A percentile compares a stretch with the other conserved stretches of the same genome.
Evolutionary conservation across 495 filamentous ascomycete genomes (phyloP).

Genomic region (Penicillium fimorum): DNA sequence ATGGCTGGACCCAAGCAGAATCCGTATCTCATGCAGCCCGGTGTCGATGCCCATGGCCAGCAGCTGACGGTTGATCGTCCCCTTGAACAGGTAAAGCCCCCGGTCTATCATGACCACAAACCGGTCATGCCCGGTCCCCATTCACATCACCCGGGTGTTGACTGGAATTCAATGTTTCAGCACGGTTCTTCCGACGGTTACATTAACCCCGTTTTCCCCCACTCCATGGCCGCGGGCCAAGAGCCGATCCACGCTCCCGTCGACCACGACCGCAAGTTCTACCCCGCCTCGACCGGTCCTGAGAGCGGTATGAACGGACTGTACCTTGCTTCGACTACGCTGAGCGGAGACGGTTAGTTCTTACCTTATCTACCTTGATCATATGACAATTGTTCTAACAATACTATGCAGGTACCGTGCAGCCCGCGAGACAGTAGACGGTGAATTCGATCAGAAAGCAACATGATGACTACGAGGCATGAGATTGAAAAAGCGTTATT

Average conservation of each 20-base stretch:
- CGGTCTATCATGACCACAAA: slow-evolving; percentile 43
- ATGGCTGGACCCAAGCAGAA: slow-evolving; percentile 49
- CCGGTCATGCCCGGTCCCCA: slow-evolving; percentile 45
- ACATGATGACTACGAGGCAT: slow-evolving; percentile 13
- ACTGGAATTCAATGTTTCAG: slow-evolving; percentile 75
- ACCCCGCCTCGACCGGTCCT: slow-evolving; percentile 44
- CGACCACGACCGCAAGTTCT: slow-evolving; percentile 47
- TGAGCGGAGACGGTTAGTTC: slow-evolving; percentile 48
- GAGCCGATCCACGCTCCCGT: slow-evolving; percentile 48
- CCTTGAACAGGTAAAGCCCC: slow-evolving; percentile 52
- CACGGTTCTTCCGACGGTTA: slow-evolving; percentile 61
- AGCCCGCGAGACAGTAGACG: slow-evolving; percentile 46
- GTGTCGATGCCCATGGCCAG: slow-evolving; percentile 43
- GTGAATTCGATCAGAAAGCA: slow-evolving; percentile 16
- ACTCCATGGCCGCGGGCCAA: slow-evolving; percentile 47
- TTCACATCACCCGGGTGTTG: slow-evolving; percentile 48
- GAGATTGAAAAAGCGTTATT: slow-evolving; percentile 13
- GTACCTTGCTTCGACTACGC: slow-evolving; percentile 47
- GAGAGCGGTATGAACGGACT: slow-evolving; percentile 48
- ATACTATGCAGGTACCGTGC: slow-evolving; percentile 39
- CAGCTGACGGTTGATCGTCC: slow-evolving; percentile 50
- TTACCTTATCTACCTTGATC: not conserved
- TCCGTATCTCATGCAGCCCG: slow-evolving; percentile 48
- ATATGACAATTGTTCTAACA: not conserved
- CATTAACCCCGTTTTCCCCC: slow-evolving; percentile 59